These are phyloP conservation scores for Phytophthora rubi DNA, from an alignment of 352 stramenopile species.

Conservation along the genomic window DNA sequence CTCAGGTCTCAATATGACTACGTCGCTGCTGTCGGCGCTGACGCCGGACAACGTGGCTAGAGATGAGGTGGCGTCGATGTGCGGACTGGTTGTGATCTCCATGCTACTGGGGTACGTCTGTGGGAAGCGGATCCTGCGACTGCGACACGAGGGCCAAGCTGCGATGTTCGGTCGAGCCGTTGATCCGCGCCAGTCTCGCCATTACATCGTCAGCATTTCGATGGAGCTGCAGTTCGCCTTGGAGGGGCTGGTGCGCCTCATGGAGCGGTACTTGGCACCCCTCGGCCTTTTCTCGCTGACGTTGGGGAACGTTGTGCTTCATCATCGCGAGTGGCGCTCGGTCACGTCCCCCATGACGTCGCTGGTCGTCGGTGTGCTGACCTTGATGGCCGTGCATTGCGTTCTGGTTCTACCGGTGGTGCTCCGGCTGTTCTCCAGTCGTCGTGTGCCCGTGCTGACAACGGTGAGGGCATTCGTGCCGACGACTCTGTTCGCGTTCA, in stretches of 20 bases:
- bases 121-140: constrained; percentile 22
- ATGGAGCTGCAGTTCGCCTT: constrained; percentile 59
- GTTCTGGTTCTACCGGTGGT: constrained; percentile 42
- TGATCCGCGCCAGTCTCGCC: constrained; percentile 32
- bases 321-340: constrained; percentile 50
- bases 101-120: constrained; percentile 19
- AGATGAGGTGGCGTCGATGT: constrained; percentile 16
- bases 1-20: constrained; percentile 12
- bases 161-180: constrained; percentile 31
- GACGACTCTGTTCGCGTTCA: constrained; percentile 46
- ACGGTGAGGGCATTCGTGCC: constrained; percentile 40
- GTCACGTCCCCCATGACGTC: constrained; percentile 43
- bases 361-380: constrained; percentile 43
- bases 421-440: constrained; percentile 28
- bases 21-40: constrained; percentile 18
- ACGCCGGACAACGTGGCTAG: constrained; percentile 18
- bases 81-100: constrained; percentile 19
- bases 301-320: constrained; percentile 43
- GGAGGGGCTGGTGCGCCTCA: constrained; percentile 47
- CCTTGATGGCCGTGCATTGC: constrained; percentile 40
- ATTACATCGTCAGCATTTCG: constrained; percentile 49
- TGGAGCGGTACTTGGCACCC: constrained; percentile 44
- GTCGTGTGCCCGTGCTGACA: background rate
- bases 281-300: constrained; percentile 48
- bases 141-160: constrained; percentile 31